Base-by-base conservation (phyloP, 352 stramenopile genomes). In the Globisporangium takayamanum region DNA sequence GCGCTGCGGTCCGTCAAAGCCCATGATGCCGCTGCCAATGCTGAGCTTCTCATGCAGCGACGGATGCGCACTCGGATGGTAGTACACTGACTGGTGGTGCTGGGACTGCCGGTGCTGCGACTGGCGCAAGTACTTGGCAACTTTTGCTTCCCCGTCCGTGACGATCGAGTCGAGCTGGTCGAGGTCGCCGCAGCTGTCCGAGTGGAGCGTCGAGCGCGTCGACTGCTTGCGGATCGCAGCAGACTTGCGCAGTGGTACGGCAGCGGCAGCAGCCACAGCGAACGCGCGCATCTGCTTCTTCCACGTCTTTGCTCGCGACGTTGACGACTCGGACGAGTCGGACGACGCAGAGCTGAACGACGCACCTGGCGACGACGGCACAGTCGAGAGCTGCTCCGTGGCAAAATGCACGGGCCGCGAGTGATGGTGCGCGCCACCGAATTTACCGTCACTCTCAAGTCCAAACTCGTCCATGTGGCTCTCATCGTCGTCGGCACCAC, bases 81-180 rank as follows among this genome's bases (percentile, higher is more conserved):
- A 36, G 30, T 36, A 36, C 30, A 6, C 30, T 6, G 30, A 36
- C 30, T 36, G 30, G 3, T 41, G 30, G 10, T 48, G 55, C 25
- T 30, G 44, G 41, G n/a, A 46, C 11, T n/a, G 28, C 0, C 55
- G 45, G 25, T 49, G 41, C 46, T 44, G 46, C 37, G 45, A 14
- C 49, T 57, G 39, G 28, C 58, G 58, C 39, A 66, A 22, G 36
- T 65, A 60, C 39, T 55, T n/a, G 11, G 59, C 33, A 1, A 44
- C 15, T 20, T 63, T 49, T 1, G 66, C 59, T 41, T 79, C 68
- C 50, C 67, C 53, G 51, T 70, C 62, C 0, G 49, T 70, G 25
- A 74, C 64, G 6, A 80, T 73, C 26, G 26, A 42, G 26, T 80
- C 69, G 12, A 77, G 64, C 36, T 75, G 66, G 51, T 80, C 70